Base-by-base conservation (phyloP, 1,284 basidiomycete genomes). In the Golubevia pallescens region DNA sequence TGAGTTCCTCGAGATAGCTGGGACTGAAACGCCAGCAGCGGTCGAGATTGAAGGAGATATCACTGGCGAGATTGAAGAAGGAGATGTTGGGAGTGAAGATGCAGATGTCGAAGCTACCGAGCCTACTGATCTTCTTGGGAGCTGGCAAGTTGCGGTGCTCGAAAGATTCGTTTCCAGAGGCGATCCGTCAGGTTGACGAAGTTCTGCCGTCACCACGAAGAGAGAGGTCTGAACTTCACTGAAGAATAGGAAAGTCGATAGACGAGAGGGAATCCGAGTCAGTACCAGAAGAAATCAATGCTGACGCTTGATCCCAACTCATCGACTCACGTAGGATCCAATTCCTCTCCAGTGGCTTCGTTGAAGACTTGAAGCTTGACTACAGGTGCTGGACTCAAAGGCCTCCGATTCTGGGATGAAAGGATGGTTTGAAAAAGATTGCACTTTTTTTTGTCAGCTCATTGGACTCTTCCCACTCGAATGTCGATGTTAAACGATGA, bases 141-240 rank as follows among this genome's bases (percentile, higher is more conserved):
- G 75, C 64, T 5, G 70, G 63, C 62, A 71, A 71, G 20, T 77
- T 69, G 42, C 42, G 16, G 42, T 48, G 8, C 42, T 16, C 28
- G 28, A 28, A 28, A 28, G 28, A 48, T 16, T 48, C 10, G 42
- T 16, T 16, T 48, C 42, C 5, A 38, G 34, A 5, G 34, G 34
- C 10, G 34, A 38, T 32, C 75, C 69, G 59, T 78, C 77, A 20
- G 78, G 72, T 42, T 79, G 77, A 58, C 75, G 73, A 7, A 80
- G 71, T 59, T 80, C 78, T 14, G 77, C 70, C n/a, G 76, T 74
- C 21, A 80, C 69, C 68, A 78, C 56, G 55, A 79, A 80, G 19
- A 78, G 69, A 32, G 78, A 80, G 2, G 78, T 75, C 66, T 80
- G 74, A 57, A 77, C 68, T n/a, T 78, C 72, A 34, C 67, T 67